A percentile compares a stretch with the other conserved stretches of the same genome.
Evolutionary conservation across 768 basidiomycete genomes (phyloP).

Genomic region (Auricularia sp.): DNA sequence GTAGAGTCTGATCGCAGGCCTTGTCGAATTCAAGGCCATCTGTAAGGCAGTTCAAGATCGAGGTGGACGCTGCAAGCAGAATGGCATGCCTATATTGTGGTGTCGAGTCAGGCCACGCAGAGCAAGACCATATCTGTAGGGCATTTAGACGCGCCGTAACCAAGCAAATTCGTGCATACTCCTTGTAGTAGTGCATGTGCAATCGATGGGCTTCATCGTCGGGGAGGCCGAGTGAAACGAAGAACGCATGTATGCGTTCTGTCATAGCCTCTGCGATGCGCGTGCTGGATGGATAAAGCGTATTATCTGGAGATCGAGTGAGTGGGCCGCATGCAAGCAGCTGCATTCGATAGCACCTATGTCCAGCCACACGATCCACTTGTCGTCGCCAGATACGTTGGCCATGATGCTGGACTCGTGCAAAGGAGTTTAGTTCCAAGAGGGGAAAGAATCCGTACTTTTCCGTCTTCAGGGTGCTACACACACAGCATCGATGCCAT

Average conservation of each 20-base stretch:
- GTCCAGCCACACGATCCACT: slow-evolving; percentile 65
- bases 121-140: slow-evolving; percentile 56
- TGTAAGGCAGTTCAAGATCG: slow-evolving; percentile 14
- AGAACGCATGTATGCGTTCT: slow-evolving; percentile 45
- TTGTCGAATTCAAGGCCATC: slow-evolving; percentile 79
- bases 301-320: not conserved
- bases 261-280: slow-evolving; percentile 1
- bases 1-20: slow-evolving; percentile 75
- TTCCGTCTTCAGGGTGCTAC: no score
- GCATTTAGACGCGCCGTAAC: not conserved
- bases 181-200: slow-evolving; percentile 61
- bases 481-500: no score
- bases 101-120: slow-evolving; percentile 67
- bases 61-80: not conserved
- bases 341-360: slow-evolving; percentile 50
- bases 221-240: slow-evolving; percentile 54
- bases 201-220: slow-evolving; percentile 60
- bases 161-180: slow-evolving; percentile 15
- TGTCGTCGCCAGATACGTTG: slow-evolving; percentile 32
- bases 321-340: not conserved
- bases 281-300: not conserved
- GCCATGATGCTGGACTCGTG: not conserved
- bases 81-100: slow-evolving; percentile 54
- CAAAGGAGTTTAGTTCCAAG: no score
- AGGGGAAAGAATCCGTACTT: no score